These are phyloP conservation scores for Aureococcus anophagefferens DNA, from an alignment of 108 stramenopile genomes.

Conservation along the genomic window DNA sequence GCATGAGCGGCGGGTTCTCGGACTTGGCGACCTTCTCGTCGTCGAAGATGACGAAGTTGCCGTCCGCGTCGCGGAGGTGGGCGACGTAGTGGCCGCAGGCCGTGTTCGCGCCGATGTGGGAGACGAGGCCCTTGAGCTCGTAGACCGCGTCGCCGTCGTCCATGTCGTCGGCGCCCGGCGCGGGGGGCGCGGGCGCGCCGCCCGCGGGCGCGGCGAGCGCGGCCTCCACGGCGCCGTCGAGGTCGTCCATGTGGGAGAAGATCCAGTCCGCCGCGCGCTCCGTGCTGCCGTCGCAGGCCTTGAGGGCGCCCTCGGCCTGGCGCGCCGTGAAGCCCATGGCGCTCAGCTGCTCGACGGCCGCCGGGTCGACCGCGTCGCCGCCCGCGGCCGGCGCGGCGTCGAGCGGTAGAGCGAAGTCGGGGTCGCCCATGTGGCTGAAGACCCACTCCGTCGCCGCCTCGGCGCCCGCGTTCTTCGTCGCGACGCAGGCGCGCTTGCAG, in stretches of 20 bases:
- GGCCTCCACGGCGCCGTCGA: constrained; percentile 73
- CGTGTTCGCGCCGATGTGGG: constrained; percentile 95
- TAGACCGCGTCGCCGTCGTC: constrained; percentile 83
- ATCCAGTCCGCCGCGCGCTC: constrained; percentile 96
- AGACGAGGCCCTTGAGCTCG: constrained; percentile 75
- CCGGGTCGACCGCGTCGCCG: constrained; percentile 48
- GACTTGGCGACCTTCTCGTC: constrained; percentile 91
- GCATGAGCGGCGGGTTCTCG: constrained; percentile 65
- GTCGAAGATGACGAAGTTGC: constrained; percentile 93
- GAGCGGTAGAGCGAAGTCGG: constrained; percentile 91
- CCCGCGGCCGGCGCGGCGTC: constrained; percentile 33
- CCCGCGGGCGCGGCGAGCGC: constrained; percentile 24
- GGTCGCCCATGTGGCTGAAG: constrained; percentile 84
- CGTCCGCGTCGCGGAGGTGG: constrained; percentile 76
- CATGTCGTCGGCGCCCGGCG: too few species aligned
- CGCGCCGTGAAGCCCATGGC: constrained; percentile 74
- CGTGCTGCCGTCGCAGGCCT: constrained; percentile 61
- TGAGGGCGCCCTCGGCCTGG: constrained; percentile 77
- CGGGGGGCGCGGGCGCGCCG: constrained; percentile 18
- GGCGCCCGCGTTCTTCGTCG: constrained; percentile 70
- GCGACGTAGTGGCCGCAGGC: constrained; percentile 96
- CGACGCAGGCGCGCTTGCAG: constrained; percentile 76
- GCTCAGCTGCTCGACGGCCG: constrained; percentile 69
- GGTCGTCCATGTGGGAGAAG: constrained; percentile 81
- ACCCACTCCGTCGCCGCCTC: constrained; percentile 97